A percentile compares a stretch with the other conserved stretches of the same genome.
These are phyloP conservation scores for Sparassis latifolia DNA, from an alignment of 1,284 basidiomycete species.

Conservation along the genomic window DNA sequence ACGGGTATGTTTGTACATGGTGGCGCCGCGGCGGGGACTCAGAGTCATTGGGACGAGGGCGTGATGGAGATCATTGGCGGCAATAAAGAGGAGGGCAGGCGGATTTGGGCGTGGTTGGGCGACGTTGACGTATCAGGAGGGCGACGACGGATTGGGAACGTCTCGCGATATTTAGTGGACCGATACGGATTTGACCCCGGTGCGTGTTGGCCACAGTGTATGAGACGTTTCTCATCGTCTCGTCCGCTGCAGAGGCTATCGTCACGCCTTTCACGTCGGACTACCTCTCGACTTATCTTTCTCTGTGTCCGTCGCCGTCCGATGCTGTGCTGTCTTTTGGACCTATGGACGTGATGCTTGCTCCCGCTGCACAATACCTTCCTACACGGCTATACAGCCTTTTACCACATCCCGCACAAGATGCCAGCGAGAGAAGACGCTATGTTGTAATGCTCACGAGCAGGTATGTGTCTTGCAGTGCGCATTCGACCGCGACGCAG, in stretches of 20 bases:
- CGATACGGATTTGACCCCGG: conserved; percentile 76
- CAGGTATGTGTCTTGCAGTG: conserved; percentile 38
- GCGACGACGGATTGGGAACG: conserved; percentile 53
- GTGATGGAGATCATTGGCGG: conserved; percentile 73
- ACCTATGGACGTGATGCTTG: conserved; percentile 69
- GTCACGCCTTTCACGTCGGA: conserved; percentile 73
- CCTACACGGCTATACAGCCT: conserved; percentile 66
- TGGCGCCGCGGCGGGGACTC: conserved; percentile 22
- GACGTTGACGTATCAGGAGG: conserved; percentile 59
- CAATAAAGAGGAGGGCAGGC: conserved; percentile 59
- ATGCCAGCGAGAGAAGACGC: conserved; percentile 59
- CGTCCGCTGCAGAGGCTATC: conserved; percentile 47
- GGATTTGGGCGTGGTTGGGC: conserved; percentile 68
- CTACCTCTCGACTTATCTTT: conserved; percentile 68
- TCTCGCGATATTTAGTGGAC: conserved; percentile 70
- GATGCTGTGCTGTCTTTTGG: conserved; percentile 73
- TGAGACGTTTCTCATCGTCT: conserved; percentile 4
- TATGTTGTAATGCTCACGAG: conserved; percentile 66
- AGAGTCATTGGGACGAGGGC: conserved; percentile 70
- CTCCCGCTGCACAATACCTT: conserved; percentile 64
- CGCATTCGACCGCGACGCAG: not conserved
- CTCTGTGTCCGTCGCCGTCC: conserved; percentile 59
- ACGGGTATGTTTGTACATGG: conserved; percentile 69
- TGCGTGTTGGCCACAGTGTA: conserved; percentile 24
- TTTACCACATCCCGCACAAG: conserved; percentile 73